Evolutionary conservation across 2,329 filamentous ascomycete species (phyloP).

Genomic region (Xylaria sp.): DNA sequence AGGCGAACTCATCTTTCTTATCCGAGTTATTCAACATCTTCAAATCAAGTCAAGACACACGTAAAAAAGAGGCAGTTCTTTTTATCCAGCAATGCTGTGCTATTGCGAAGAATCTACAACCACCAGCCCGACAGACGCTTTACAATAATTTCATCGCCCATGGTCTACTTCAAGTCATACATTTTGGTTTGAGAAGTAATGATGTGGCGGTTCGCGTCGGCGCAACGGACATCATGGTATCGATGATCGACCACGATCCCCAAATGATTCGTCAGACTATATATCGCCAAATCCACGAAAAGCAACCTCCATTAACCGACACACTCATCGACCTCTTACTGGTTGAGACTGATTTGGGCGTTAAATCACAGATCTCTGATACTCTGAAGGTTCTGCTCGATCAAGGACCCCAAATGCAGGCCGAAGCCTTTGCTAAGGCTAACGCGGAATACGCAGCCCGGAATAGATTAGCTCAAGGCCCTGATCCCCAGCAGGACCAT

Average conservation of each 20-base stretch:
- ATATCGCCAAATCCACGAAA: constrained; percentile 89
- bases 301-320: constrained; percentile 86
- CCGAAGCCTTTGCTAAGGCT: constrained; percentile 69
- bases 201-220: constrained; percentile 89
- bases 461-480: constrained; percentile 54
- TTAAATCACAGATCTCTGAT: constrained; percentile 95
- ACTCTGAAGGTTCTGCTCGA: constrained; percentile 94
- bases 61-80: constrained; percentile 92
- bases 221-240: constrained; percentile 91
- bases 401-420: constrained; percentile 62
- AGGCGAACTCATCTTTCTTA: constrained; percentile 80
- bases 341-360: constrained; percentile 89
- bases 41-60: constrained; percentile 71
- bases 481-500: constrained; percentile 80
- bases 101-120: constrained; percentile 94
- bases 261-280: constrained; percentile 94
- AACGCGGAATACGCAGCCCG: constrained; percentile 76
- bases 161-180: constrained; percentile 88
- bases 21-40: constrained; percentile 91
- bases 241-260: constrained; percentile 94
- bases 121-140: constrained; percentile 79
- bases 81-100: constrained; percentile 97
- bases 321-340: constrained; percentile 91
- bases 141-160: constrained; percentile 91
- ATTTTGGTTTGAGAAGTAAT: constrained; percentile 85